Base-by-base conservation (phyloP, 73 alveolate species). In the Paramecium sonneborni region DNA sequence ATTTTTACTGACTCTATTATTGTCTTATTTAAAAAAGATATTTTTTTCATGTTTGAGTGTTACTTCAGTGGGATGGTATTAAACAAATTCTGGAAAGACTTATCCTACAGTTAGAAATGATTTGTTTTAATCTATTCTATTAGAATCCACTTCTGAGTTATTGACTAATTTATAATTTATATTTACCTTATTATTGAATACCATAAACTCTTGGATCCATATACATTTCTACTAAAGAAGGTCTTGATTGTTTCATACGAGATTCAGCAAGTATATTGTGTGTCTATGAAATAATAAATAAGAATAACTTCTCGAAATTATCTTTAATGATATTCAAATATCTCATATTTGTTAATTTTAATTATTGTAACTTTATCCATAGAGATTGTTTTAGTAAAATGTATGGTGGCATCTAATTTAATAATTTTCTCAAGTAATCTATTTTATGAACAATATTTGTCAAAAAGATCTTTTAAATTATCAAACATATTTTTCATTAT, bases 341-440 rank as follows among this genome's bases (percentile, higher is more conserved):
- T 62, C 44, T 62, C 84, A 62, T 62, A 62, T 62, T 62, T 62
- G 24, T 62, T 62, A 62, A 62, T 62, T 62, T 62, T 62, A 62
- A 62, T 62, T 9, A 62, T 62, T 30, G 39, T 62, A 24, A 14
- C 20, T 62, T 62, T 62, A 62, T 62, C 84, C 84, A 26, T 62
- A 26, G 84, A 30, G 0, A 62, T 32, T 14, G 84, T 62, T 62
- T 62, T 62, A 62, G 48, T 30, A 62, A 62, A 62, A 30, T 24
- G 26, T 0, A 62, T 62, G 2, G 48, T 30, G 1, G 84, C 84
- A 62, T 62, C 84, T 62, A 62, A 62, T 62, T 62, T 62, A 30
- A 62, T 62, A 30, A 62, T 32, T 24, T 62, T 62, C 0, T 62
- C 84, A 6, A 62, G 46, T 4, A 62, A 26, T 62, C 84, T 62